Conservation (phyloP, 139 green algal genomes). For the Tetradesmus lagerheimii region DNA sequence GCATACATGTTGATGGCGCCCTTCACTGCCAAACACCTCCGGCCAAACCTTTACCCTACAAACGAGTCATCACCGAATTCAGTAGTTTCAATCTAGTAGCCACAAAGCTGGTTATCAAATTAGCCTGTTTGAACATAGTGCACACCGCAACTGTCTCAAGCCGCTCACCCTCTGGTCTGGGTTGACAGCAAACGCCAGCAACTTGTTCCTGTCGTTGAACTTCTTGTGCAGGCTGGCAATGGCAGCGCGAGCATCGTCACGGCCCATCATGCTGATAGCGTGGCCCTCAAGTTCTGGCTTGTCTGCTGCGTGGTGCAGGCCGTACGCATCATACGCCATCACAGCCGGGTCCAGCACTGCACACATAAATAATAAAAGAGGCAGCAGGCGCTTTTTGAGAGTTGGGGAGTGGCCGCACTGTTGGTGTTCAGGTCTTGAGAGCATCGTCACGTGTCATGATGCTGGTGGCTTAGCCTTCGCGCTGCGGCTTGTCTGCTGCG, state of each 20-base stretch:
- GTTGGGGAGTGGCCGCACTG: too few species aligned
- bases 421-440: too few species aligned
- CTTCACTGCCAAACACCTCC: too few species aligned
- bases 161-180: conserved; percentile 1
- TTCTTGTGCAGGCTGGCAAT: conserved; percentile 24
- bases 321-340: conserved; percentile 36
- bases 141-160: too few species aligned
- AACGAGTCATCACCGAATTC: too few species aligned
- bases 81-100: too few species aligned
- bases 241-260: not conserved
- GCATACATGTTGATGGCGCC: too few species aligned
- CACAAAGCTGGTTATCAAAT: too few species aligned
- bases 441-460: conserved; percentile 5
- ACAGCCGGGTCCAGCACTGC: conserved; percentile 24
- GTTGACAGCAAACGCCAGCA: conserved; percentile 23
- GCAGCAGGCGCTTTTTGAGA: too few species aligned
- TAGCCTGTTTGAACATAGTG: too few species aligned
- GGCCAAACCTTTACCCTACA: too few species aligned
- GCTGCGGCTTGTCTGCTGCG: conserved; percentile 15
- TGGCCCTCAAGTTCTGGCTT: conserved; percentile 22
- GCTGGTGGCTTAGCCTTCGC: conserved; percentile 20
- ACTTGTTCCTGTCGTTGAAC: conserved; percentile 34
- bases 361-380: too few species aligned
- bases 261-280: conserved; percentile 30
- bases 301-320: conserved; percentile 39